Evolutionary conservation across 2,329 filamentous ascomycete species (phyloP), one percentile per base, ranked within the genome.

Genomic region (Pseudogymnoascus sp.): DNA sequence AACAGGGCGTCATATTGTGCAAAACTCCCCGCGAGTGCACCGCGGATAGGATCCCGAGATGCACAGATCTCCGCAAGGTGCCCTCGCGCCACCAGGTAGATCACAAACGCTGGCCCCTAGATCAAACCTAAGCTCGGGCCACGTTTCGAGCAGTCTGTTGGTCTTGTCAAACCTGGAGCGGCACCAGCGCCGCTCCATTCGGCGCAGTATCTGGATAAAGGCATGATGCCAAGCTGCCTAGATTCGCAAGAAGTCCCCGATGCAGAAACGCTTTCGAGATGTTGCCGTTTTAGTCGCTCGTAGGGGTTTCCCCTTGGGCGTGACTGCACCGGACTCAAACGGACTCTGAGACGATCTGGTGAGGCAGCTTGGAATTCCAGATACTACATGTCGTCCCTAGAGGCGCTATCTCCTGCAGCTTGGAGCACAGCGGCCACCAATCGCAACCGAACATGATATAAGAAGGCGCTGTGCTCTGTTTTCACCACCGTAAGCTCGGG

Each of bases 31-130:
- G 5, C 33, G 16, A 36, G 30, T 11, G 58, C 58, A n/a, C 9
- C 6, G 7, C 38, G 16, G 49, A 22, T 16, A 52, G 16, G 16
- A 5, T n/a, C 16, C 28, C 49, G 49, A 19, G 28, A 55, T 33
- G 49, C 28, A 55, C 49, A 55, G 49, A 55, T 55, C 49, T 55
- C 9, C 49, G 9, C 49, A 55, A 55, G 49, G 49, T 55, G 49
- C 28, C 28, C 49, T 33, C 2, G 28, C 49, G 16, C 49, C 16
- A 55, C 49, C 16, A 55, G 35, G 49, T 35, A 55, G 49, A 55
- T 55, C 49, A 55, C 49, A 55, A 55, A 55, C 49, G 28, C 28
- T 19, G 28, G 49, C 28, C 35, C 28, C n/a, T 6, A 14, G 49
- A 7, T 55, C 28, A 55, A 55, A 55, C 49, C 2, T 16, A 33